phyloP scores from a whole-genome alignment of 805 yeast species.

The Wickerhamomyces silvicola region DNA sequence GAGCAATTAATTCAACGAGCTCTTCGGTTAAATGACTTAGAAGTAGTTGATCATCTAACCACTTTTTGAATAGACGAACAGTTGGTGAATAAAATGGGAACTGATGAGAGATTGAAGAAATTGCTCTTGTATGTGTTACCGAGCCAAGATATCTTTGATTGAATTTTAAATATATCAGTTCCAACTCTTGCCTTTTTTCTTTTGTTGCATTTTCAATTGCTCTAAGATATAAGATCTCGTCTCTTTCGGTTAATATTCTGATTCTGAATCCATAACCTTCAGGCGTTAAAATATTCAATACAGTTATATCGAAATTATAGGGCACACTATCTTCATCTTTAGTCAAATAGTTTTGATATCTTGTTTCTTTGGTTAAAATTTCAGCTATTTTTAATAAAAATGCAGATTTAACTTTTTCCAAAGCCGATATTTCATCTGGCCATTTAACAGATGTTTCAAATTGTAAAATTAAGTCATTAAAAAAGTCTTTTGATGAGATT shows the following conservation, averaged over 20 bases:
- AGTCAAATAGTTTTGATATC: constrained; percentile 53
- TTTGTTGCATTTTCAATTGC: constrained; percentile 63
- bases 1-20: constrained; percentile 71
- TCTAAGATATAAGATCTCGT: constrained; percentile 65
- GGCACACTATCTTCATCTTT: constrained; percentile 62
- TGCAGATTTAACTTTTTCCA: constrained; percentile 89
- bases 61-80: constrained; percentile 77
- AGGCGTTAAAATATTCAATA: constrained; percentile 67
- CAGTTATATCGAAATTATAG: constrained; percentile 49
- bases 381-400: constrained; percentile 68
- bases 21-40: constrained; percentile 71
- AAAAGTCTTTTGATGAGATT: constrained; percentile 64
- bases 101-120: constrained; percentile 63
- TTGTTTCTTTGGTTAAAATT: constrained; percentile 37
- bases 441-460: constrained; percentile 87
- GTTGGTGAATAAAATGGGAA: constrained; percentile 72
- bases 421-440: constrained; percentile 87
- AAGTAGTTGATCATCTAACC: constrained; percentile 83
- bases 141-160: constrained; percentile 57
- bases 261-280: constrained; percentile 85
- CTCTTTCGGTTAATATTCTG: constrained; percentile 77
- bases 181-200: constrained; percentile 51
- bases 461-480: constrained; percentile 76
- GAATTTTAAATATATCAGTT: constrained; percentile 58
- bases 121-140: constrained; percentile 75